These are phyloP conservation scores for Sporisorium scitamineum DNA, from an alignment of 1,284 basidiomycete species.

Conservation along the genomic window DNA sequence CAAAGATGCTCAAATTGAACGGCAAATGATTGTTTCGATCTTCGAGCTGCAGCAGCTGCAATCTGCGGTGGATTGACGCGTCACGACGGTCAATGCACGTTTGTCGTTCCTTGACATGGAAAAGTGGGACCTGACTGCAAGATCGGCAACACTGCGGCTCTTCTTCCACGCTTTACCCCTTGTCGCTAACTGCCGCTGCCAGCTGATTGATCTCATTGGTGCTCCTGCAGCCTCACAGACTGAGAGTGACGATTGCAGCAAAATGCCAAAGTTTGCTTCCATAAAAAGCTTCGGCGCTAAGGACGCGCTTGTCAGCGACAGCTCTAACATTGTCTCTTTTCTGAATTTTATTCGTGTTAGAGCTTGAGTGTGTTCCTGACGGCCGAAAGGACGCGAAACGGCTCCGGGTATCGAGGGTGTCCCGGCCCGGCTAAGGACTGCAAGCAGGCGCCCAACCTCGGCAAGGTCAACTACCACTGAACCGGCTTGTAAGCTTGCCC, in stretches of 20 bases:
- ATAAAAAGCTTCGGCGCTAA: background rate
- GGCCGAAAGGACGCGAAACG: constrained; percentile 13
- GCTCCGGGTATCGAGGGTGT: constrained; percentile 26
- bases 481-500: constrained; percentile 16
- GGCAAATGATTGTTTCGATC: background rate
- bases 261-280: background rate
- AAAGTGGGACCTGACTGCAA: too few relatives aligned
- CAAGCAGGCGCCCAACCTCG: background rate
- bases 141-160: constrained; percentile 1
- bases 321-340: background rate
- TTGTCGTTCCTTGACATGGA: background rate
- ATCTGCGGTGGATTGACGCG: too few relatives aligned
- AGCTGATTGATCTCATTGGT: background rate
- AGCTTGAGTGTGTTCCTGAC: background rate
- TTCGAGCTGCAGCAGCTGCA: background rate
- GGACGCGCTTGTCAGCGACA: background rate
- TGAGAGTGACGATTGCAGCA: background rate
- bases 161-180: background rate
- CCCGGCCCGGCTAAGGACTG: constrained; percentile 14
- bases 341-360: background rate
- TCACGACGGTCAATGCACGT: background rate
- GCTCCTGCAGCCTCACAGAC: background rate
- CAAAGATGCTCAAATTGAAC: background rate
- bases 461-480: constrained; percentile 6
- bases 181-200: background rate